phyloP scores from a whole-genome alignment of 2,329 filamentous ascomycete genomes.

The Westerdykella sp. region DNA sequence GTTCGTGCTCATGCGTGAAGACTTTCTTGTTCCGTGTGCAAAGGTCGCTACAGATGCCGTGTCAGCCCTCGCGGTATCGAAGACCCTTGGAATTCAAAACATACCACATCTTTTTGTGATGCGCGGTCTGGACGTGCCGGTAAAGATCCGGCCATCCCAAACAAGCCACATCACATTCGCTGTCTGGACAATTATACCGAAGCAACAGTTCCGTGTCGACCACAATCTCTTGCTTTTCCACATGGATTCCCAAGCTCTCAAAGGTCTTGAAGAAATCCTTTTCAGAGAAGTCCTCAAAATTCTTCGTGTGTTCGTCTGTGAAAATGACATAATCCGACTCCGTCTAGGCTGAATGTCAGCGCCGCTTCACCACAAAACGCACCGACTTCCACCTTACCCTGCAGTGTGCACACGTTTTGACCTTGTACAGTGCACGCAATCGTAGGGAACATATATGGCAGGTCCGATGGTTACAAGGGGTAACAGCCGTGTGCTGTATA shows the following conservation, averaged over 20 bases:
- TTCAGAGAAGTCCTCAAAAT: constrained; percentile 74
- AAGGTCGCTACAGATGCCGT: constrained; percentile 54
- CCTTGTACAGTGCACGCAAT: constrained; percentile 91
- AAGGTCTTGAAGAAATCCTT: constrained; percentile 72
- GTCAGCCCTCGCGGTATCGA: background rate
- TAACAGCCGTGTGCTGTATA: constrained; percentile 78
- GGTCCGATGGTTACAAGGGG: constrained; percentile 92
- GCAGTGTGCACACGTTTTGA: constrained; percentile 93
- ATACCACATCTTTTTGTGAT: constrained; percentile 79
- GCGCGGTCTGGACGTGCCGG: constrained; percentile 71
- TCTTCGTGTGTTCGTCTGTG: constrained; percentile 75
- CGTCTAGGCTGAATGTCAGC: constrained; percentile 47
- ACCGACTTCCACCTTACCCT: constrained; percentile 52
- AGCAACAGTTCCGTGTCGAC: constrained; percentile 84
- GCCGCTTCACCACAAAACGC: background rate
- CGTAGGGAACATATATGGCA: constrained; percentile 94
- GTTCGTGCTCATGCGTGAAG: constrained; percentile 94
- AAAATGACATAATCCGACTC: constrained; percentile 81
- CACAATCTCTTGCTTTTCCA: constrained; percentile 80
- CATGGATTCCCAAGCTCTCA: constrained; percentile 83
- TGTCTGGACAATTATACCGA: constrained; percentile 90
- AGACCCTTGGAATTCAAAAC: constrained; percentile 16
- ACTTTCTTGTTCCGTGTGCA: constrained; percentile 95
- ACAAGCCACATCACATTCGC: constrained; percentile 77
- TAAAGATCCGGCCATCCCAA: constrained; percentile 73